Conservation (phyloP, 805 yeast species). For the Jamesozyma jinghongensis region DNA sequence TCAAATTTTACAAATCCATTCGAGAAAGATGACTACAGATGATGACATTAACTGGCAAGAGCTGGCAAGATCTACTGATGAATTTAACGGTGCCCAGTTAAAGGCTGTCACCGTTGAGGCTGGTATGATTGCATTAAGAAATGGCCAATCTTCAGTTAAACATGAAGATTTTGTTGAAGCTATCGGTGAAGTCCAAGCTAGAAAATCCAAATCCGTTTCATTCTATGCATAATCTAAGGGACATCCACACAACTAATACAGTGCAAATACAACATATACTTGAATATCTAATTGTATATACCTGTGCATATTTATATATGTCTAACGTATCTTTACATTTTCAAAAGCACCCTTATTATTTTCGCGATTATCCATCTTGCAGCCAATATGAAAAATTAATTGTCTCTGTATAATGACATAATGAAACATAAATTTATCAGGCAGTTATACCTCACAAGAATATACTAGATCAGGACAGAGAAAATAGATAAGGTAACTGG, state of each 20-base stretch:
- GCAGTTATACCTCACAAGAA: too few species aligned
- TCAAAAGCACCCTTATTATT: background rate
- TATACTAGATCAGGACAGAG: too few species aligned
- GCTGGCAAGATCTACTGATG: conserved; percentile 95
- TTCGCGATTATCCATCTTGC: too few species aligned
- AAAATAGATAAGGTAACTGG: background rate
- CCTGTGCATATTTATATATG: background rate
- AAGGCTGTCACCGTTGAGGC: conserved; percentile 99
- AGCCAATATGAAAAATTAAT: too few species aligned
- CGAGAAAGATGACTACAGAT: conserved; percentile 92
- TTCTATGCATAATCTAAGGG: conserved; percentile 65
- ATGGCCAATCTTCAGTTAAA: conserved; percentile 81
- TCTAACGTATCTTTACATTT: background rate
- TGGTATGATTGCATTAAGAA: conserved; percentile 97
- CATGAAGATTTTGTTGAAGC: conserved; percentile 99
- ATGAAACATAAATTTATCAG: too few species aligned
- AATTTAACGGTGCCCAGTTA: conserved; percentile 97
- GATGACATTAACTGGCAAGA: conserved; percentile 94
- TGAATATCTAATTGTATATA: background rate
- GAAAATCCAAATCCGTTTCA: conserved; percentile 90
- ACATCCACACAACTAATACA: background rate
- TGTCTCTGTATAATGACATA: background rate
- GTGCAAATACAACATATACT: background rate
- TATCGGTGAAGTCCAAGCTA: conserved; percentile 94
- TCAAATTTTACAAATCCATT: conserved; percentile 91